Evolutionary conservation across 2,329 filamentous ascomycete genomes (phyloP).

Genomic region (Trichophyton simii): DNA sequence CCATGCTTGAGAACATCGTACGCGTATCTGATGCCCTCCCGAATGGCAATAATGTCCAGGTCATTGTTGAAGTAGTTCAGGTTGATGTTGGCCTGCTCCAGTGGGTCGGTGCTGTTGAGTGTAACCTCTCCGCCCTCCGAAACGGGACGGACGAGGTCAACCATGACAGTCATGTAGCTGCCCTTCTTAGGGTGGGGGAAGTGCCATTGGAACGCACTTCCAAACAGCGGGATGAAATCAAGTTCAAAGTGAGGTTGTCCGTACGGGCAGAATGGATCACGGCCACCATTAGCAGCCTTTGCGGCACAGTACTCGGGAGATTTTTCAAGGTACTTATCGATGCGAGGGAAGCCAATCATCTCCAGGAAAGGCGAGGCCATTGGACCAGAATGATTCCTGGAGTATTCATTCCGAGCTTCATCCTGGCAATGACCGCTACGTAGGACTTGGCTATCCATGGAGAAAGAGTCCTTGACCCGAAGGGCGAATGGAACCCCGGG

Average conservation of each 20-base stretch:
- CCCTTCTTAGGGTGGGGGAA: constrained; percentile 34
- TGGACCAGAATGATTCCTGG: constrained; percentile 32
- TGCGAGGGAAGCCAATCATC: constrained; percentile 45
- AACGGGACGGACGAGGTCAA: constrained; percentile 38
- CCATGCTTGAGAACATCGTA: constrained; percentile 47
- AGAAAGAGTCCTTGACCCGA: constrained; percentile 31
- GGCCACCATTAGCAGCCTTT: constrained; percentile 29
- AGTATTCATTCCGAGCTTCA: constrained; percentile 24
- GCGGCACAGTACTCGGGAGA: constrained; percentile 36
- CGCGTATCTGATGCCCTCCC: constrained; percentile 43
- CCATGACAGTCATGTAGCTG: constrained; percentile 45
- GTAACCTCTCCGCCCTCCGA: constrained; percentile 35
- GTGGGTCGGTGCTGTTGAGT: constrained; percentile 28
- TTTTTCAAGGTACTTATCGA: constrained; percentile 42
- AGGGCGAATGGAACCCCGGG: constrained; percentile 31
- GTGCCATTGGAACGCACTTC: constrained; percentile 40
- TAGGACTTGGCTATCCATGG: constrained; percentile 28
- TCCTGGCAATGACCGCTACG: constrained; percentile 25
- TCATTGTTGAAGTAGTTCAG: constrained; percentile 29
- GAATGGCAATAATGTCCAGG: constrained; percentile 37
- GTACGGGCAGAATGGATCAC: constrained; percentile 44
- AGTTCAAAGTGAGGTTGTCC: constrained; percentile 51
- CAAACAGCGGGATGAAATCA: constrained; percentile 50
- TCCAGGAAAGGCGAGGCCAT: constrained; percentile 35
- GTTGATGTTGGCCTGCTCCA: constrained; percentile 32